Conservation (phyloP, 2,329 filamentous ascomycete species). For the Cordyceps farinosa region DNA sequence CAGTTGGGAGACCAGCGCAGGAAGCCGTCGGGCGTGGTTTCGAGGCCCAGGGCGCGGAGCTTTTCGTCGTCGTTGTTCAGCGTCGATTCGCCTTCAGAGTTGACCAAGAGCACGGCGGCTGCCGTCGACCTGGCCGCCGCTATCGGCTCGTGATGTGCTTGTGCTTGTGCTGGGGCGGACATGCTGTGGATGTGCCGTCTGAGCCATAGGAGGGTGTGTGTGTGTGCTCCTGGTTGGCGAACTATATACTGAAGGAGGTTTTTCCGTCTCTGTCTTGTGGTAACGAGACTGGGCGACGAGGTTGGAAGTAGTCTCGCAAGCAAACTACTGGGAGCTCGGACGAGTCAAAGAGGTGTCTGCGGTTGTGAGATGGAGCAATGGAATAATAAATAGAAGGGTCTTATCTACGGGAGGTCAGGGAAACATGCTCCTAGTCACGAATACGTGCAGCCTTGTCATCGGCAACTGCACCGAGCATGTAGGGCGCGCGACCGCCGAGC, state of each 20-base stretch:
- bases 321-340: background rate
- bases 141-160: constrained; percentile 3
- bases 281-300: background rate
- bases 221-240: background rate
- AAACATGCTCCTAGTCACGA: background rate
- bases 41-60: constrained; percentile 1
- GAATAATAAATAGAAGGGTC: background rate
- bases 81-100: background rate
- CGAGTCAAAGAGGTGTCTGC: background rate
- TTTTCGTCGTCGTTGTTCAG: constrained; percentile 1
- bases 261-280: constrained; percentile 2
- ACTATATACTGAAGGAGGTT: background rate
- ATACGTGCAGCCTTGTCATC: background rate
- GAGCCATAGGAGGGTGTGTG: background rate
- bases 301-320: background rate
- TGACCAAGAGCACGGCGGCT: background rate
- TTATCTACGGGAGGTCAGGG: background rate
- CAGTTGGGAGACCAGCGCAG: constrained; percentile 5
- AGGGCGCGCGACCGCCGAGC: background rate
- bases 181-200: background rate
- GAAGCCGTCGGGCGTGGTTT: constrained; percentile 4
- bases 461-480: background rate
- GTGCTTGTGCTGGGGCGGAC: constrained; percentile 2
- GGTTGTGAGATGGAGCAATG: background rate
- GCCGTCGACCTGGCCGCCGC: background rate